Percentiles rank a stretch among this genome's conserved stretches.
These are phyloP conservation scores for Neotropicomus parvogracilis DNA, from an alignment of 1,284 basidiomycete genomes.

Conservation along the genomic window DNA sequence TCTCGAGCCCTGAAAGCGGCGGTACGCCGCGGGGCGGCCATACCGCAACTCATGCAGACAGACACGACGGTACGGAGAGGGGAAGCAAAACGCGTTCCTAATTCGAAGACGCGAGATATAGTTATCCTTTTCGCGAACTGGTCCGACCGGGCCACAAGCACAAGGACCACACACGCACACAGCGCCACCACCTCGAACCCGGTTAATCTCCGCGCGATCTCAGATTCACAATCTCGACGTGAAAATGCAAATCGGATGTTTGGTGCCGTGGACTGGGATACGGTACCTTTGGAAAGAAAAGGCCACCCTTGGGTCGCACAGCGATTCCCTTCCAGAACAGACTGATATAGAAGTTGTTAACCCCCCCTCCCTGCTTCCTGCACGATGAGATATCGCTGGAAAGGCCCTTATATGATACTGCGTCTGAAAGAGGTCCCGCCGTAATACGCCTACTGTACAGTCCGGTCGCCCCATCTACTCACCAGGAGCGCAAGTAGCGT, in stretches of 20 bases:
- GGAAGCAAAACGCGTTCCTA: slow-evolving; percentile 1
- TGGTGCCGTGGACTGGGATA: slow-evolving; percentile 10
- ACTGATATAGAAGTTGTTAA: slow-evolving; percentile 11
- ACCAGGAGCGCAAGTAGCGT: not conserved
- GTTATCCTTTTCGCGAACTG: not conserved
- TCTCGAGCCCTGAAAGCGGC: not conserved
- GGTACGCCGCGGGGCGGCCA: slow-evolving; percentile 2
- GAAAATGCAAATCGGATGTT: slow-evolving; percentile 24
- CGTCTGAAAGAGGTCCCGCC: not conserved
- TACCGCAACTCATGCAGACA: not conserved
- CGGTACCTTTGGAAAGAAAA: slow-evolving; percentile 8
- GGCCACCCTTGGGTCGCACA: not conserved
- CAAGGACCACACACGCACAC: no score
- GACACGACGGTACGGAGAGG: no score
- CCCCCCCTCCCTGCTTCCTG: not conserved
- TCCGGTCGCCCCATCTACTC: not conserved
- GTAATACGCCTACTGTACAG: slow-evolving; percentile 5
- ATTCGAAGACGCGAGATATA: not conserved
- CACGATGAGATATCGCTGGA: not conserved
- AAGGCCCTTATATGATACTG: not conserved
- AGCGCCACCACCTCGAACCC: not conserved
- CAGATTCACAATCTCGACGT: slow-evolving; percentile 25
- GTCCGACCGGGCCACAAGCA: slow-evolving; percentile 19
- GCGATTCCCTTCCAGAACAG: slow-evolving; percentile 2
- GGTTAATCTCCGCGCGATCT: slow-evolving; percentile 29